Conservation (phyloP, 2,329 filamentous ascomycete species). For the Alternaria triticina region DNA sequence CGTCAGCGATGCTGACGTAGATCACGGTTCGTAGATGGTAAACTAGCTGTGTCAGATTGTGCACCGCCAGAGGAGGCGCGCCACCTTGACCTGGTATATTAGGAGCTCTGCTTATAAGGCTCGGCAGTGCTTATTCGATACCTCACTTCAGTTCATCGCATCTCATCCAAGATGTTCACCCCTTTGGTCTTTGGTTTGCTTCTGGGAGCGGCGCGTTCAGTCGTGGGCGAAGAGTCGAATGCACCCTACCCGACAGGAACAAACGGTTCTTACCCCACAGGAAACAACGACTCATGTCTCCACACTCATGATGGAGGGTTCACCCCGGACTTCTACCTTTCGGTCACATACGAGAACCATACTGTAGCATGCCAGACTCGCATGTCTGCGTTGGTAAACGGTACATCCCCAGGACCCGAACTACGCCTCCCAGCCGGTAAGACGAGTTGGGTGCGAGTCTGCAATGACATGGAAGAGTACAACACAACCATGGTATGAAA, state of each 20-base stretch:
- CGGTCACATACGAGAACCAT: slow-evolving; percentile 52
- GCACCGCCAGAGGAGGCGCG: neutral
- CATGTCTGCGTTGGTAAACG: slow-evolving; percentile 60
- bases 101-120: neutral
- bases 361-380: slow-evolving; percentile 55
- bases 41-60: neutral
- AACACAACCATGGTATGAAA: slow-evolving; percentile 64
- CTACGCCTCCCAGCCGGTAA: slow-evolving; percentile 56
- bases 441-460: slow-evolving; percentile 63
- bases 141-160: neutral
- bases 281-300: neutral
- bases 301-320: slow-evolving; percentile 25
- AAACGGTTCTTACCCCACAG: no score
- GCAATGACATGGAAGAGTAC: slow-evolving; percentile 61
- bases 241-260: neutral
- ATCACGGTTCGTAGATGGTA: neutral
- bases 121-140: neutral
- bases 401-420: slow-evolving; percentile 59
- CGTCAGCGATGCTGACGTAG: neutral
- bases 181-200: neutral
- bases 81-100: neutral
- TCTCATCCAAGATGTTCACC: neutral
- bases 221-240: neutral
- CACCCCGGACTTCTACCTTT: slow-evolving; percentile 56
- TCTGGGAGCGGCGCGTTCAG: neutral